A percentile compares a stretch with the other conserved stretches of the same genome.
These are phyloP conservation scores for Scheffersomyces titani DNA, from an alignment of 1,139 yeast species.

Conservation along the genomic window DNA sequence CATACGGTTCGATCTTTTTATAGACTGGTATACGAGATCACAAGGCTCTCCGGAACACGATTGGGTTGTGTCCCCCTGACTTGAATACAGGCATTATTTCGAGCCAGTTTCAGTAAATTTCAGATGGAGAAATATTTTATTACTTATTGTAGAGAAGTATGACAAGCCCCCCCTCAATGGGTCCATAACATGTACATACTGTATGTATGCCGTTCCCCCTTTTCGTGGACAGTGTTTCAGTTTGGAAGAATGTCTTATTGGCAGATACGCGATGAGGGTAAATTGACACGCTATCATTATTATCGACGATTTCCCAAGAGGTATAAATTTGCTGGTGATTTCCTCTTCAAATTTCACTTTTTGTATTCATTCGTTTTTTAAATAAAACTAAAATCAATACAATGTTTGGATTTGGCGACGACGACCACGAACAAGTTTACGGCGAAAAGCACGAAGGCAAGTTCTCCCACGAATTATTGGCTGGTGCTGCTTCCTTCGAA, in stretches of 20 bases:
- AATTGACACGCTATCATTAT: background rate
- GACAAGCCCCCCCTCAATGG: background rate
- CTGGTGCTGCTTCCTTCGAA: slow-evolving; percentile 38
- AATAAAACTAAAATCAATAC: background rate
- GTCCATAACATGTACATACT: background rate
- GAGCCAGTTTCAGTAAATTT: background rate
- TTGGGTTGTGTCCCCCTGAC: background rate
- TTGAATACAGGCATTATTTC: background rate
- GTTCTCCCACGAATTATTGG: slow-evolving; percentile 33
- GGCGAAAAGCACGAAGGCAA: slow-evolving; percentile 31
- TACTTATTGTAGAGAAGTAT: background rate
- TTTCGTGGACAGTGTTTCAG: background rate
- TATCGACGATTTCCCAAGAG: background rate
- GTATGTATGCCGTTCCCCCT: slow-evolving; percentile 1
- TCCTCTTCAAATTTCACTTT: background rate
- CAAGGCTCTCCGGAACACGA: background rate
- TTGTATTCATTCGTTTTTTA: background rate
- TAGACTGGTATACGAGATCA: background rate
- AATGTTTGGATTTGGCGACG: slow-evolving; percentile 21
- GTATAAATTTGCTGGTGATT: background rate
- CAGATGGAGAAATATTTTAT: background rate
- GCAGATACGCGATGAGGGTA: background rate
- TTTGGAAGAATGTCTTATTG: background rate
- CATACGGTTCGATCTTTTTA: background rate
- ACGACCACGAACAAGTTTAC: slow-evolving; percentile 24